Base-by-base conservation (phyloP, 2,329 filamentous ascomycete species). In the Chaetomiaceae sp. region DNA sequence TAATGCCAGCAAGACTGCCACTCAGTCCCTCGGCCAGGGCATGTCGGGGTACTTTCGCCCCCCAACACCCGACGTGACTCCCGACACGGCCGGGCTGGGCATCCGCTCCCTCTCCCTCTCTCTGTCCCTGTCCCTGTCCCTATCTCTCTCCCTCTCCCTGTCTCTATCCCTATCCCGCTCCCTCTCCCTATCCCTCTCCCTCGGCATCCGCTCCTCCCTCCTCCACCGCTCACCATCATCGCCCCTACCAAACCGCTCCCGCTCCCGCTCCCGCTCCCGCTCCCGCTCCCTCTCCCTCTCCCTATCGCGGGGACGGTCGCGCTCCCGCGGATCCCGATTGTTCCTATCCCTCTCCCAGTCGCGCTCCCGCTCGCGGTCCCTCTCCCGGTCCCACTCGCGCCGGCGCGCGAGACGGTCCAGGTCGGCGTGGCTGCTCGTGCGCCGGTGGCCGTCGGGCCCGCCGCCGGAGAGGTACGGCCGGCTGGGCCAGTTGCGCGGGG, bases 11-110 rank as follows among this genome's bases (percentile, higher is more conserved):
- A 5, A 41, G 15, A n/a, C 6, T 2, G 15, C n/a, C 30, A 14
- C 44, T 50, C 26, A 50, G 8, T 15, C 60, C 58, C 18, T 66
- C 56, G 35, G 65, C 48, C 48, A 52, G 8, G 26, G n/a, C 17
- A 46, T 36, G 18, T 56, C 67, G 11, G 68, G 62, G 49, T 72
- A 70, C 50, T 65, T 61, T 53, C 69, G 60, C 9, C 64, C 66
- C 1, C 62, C 53, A 17, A 65, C 60, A 7, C 66, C 61, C 17
- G n/a, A n/a, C n/a, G 67, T 63, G 7, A 50, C 47, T 4, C 39
- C 17, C n/a, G 62, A 61, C 19, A 67, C 60, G 10, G 62, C 64
- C 24, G 61, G 62, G 34, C 61, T 64, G 0, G 60, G 44, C 54
- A 58, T 48, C 36, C 60, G 50, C 6, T 58, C 58, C 22, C 66